phyloP scores from a whole-genome alignment of 768 basidiomycete genomes.

The Termitomyces sp. region DNA sequence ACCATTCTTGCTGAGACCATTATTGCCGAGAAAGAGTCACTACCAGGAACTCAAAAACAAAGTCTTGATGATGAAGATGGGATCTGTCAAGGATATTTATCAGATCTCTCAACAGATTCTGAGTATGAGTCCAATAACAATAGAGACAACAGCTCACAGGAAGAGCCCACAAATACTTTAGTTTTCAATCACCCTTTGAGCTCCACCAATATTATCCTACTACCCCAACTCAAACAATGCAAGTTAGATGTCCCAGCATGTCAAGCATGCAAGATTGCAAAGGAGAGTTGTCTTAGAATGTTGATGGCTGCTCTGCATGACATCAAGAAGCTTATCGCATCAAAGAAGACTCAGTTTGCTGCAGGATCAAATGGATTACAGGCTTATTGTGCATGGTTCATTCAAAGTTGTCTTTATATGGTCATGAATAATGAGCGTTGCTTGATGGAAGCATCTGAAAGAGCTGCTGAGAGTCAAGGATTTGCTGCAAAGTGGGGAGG shows the following conservation, averaged over 20 bases:
- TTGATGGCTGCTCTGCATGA: conserved; percentile 1
- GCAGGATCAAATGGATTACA: conserved; percentile 18
- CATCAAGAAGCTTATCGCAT: conserved; percentile 15
- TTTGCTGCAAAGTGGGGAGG: conserved; percentile 12
- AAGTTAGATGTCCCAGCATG: conserved; percentile 9
- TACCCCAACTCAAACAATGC: conserved; percentile 9
- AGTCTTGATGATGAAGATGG: not conserved
- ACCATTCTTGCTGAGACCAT: not conserved
- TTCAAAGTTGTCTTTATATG: conserved; percentile 18
- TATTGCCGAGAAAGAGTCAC: too few relatives aligned
- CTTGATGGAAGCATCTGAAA: conserved; percentile 17
- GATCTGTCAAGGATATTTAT: not conserved
- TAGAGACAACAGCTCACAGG: not conserved
- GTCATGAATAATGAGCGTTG: conserved; percentile 14
- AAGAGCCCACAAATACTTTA: not conserved
- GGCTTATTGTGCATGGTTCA: conserved; percentile 14
- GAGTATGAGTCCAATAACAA: not conserved
- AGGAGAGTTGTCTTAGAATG: not conserved
- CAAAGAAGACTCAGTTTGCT: conserved; percentile 11
- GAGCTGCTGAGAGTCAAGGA: conserved; percentile 18
- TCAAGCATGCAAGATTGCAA: not conserved
- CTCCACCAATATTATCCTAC: not conserved
- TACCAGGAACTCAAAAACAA: not conserved
- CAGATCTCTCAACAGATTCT: not conserved
- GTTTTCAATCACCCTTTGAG: not conserved